Evolutionary conservation across 768 basidiomycete genomes (phyloP).

Genomic region (Leccinum variicolor): DNA sequence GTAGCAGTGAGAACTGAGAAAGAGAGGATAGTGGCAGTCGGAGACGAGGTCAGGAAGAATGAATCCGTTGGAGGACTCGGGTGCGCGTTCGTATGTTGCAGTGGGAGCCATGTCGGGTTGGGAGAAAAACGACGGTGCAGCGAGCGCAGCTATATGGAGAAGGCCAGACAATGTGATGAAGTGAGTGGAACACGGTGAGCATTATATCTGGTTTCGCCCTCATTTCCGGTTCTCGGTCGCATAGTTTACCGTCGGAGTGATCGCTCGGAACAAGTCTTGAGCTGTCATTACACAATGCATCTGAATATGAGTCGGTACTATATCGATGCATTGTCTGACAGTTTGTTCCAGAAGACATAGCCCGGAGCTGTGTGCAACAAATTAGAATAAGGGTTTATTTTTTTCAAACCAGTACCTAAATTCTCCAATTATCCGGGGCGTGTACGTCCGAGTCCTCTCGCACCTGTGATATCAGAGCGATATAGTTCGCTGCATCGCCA

Average conservation of each 20-base stretch:
- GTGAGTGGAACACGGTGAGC: slow-evolving; percentile 16
- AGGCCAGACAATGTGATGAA: slow-evolving; percentile 1
- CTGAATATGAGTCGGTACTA: not conserved
- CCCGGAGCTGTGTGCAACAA: not conserved
- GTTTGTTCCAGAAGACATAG: not conserved
- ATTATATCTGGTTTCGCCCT: not conserved
- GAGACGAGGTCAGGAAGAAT: slow-evolving; percentile 41
- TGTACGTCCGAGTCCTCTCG: not conserved
- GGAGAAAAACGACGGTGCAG: not conserved
- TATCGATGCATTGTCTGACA: not conserved
- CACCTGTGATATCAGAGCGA: not conserved
- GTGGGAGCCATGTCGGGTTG: slow-evolving; percentile 24
- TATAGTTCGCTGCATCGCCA: not conserved
- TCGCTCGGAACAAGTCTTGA: not conserved
- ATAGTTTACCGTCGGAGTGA: not conserved
- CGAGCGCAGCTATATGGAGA: not conserved
- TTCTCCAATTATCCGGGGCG: not conserved
- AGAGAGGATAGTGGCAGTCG: slow-evolving; percentile 37
- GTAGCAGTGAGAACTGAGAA: slow-evolving; percentile 31
- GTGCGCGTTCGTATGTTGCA: slow-evolving; percentile 16
- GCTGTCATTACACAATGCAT: slow-evolving; percentile 4
- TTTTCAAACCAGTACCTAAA: not conserved
- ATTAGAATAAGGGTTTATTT: not conserved
- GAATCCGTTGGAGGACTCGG: slow-evolving; percentile 22
- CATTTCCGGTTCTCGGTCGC: not conserved